Evolutionary conservation across 2,329 filamentous ascomycete genomes (phyloP).

Genomic region (Cordyceps tenuipes): DNA sequence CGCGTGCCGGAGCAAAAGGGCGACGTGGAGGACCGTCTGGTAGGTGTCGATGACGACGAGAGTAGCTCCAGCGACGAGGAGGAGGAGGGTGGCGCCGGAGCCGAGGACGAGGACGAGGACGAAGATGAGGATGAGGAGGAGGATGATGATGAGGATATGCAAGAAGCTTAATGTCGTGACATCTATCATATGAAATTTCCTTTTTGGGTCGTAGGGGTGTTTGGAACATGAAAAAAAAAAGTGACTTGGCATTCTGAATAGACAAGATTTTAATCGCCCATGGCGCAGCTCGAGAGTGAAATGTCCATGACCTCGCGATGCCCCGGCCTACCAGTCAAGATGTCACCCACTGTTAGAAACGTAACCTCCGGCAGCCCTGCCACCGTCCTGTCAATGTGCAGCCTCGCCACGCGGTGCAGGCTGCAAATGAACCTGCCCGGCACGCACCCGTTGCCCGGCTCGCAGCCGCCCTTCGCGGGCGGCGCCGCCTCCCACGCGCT

Average conservation of each 20-base stretch:
- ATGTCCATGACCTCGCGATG: neutral
- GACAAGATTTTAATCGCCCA: neutral
- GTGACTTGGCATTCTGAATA: conserved; percentile 10
- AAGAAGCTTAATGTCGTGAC: neutral
- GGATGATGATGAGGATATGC: conserved; percentile 46
- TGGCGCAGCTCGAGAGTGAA: neutral
- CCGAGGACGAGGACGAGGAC: conserved; percentile 45
- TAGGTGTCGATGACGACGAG: conserved; percentile 62
- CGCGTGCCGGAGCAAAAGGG: conserved; percentile 47
- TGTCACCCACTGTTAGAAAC: neutral
- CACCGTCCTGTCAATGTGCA: neutral
- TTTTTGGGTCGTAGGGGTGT: neutral
- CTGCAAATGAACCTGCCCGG: neutral
- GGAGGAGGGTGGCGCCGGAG: conserved; percentile 36
- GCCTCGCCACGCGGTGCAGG: neutral
- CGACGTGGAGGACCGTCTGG: conserved; percentile 64
- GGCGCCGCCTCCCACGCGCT: neutral
- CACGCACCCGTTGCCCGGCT: neutral
- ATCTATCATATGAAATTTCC: neutral
- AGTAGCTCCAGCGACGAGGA: conserved; percentile 57
- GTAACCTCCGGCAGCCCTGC: neutral
- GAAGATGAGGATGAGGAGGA: conserved; percentile 29
- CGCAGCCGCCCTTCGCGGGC: neutral
- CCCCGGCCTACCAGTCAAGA: neutral
- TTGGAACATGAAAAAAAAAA: conserved; percentile 7